A percentile compares a stretch with the other conserved stretches of the same genome.
These are phyloP conservation scores for Aureobasidium sp. DNA, from an alignment of 2,329 filamentous ascomycete species.

Conservation along the genomic window DNA sequence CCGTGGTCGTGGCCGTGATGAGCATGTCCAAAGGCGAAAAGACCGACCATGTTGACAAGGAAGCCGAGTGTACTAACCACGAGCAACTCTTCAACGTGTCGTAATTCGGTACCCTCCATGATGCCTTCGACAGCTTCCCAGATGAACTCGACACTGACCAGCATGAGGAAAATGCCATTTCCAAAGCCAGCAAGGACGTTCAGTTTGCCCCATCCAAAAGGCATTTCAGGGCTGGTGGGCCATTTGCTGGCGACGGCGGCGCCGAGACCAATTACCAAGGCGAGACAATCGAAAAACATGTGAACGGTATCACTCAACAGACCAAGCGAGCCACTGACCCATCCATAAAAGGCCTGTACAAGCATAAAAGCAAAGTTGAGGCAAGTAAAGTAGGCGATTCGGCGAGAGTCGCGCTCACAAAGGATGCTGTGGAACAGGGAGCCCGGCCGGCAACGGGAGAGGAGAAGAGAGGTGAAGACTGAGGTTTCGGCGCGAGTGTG, in stretches of 20 bases:
- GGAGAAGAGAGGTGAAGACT: conserved; percentile 59
- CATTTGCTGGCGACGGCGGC: conserved; percentile 95
- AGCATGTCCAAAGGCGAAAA: conserved; percentile 66
- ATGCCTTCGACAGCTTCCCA: conserved; percentile 88
- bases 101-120: conserved; percentile 72
- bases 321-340: conserved; percentile 83
- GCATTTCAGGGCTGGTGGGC: conserved; percentile 80
- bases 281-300: conserved; percentile 98
- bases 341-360: conserved; percentile 89
- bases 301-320: conserved; percentile 97
- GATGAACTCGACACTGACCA: conserved; percentile 92
- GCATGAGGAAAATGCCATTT: conserved; percentile 89
- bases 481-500: conserved; percentile 45
- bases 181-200: conserved; percentile 94
- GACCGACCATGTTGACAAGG: conserved; percentile 83
- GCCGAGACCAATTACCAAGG: conserved; percentile 78
- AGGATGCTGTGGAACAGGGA: conserved; percentile 80
- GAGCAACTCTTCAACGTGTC: conserved; percentile 76
- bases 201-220: conserved; percentile 93
- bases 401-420: conserved; percentile 80
- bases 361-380: conserved; percentile 94
- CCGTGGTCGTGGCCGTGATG: conserved; percentile 38
- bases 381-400: conserved; percentile 94
- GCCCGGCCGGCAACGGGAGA: conserved; percentile 60
- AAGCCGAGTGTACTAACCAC: conserved; percentile 81